These are phyloP conservation scores for Gossypium gossypioides DNA, from an alignment of 441 rosid species.

Conservation along the genomic window DNA sequence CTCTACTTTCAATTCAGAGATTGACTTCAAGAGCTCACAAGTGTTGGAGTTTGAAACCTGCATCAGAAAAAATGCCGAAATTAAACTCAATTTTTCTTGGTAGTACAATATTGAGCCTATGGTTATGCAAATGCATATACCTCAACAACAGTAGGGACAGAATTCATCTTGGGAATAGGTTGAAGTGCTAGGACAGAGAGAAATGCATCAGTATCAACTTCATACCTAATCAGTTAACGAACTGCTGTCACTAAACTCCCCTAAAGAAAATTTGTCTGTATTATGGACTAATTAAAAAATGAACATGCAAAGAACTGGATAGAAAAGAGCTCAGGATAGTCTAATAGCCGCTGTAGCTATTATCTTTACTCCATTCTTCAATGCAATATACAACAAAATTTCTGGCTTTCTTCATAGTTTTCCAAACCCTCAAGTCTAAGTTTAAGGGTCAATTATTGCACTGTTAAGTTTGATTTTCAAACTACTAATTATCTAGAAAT, in stretches of 20 bases:
- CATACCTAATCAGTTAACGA: slow-evolving; percentile 54
- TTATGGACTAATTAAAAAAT: neutral
- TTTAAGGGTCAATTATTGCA: neutral
- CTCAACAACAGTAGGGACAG: slow-evolving; percentile 90
- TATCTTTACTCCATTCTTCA: neutral
- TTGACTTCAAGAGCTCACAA: slow-evolving; percentile 75
- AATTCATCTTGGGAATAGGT: slow-evolving; percentile 57
- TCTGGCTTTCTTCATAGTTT: neutral
- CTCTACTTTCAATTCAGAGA: slow-evolving; percentile 74
- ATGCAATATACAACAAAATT: neutral
- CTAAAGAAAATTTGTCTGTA: slow-evolving; percentile 9
- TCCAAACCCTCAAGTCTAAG: neutral
- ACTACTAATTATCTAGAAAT: neutral
- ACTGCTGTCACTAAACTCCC: slow-evolving; percentile 22
- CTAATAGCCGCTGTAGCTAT: neutral
- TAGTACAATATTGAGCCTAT: neutral
- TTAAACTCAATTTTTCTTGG: slow-evolving; percentile 8
- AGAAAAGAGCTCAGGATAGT: neutral
- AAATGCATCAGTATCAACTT: slow-evolving; percentile 86
- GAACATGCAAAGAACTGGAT: neutral
- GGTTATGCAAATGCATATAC: slow-evolving; percentile 26
- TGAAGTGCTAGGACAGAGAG: slow-evolving; percentile 91
- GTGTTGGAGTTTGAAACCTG: slow-evolving; percentile 83
- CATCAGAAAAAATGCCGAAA: slow-evolving; percentile 15
- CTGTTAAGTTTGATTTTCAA: neutral